Evolutionary conservation across 2,329 filamentous ascomycete species (phyloP).

Genomic region (Chrysosporium queenslandicum): DNA sequence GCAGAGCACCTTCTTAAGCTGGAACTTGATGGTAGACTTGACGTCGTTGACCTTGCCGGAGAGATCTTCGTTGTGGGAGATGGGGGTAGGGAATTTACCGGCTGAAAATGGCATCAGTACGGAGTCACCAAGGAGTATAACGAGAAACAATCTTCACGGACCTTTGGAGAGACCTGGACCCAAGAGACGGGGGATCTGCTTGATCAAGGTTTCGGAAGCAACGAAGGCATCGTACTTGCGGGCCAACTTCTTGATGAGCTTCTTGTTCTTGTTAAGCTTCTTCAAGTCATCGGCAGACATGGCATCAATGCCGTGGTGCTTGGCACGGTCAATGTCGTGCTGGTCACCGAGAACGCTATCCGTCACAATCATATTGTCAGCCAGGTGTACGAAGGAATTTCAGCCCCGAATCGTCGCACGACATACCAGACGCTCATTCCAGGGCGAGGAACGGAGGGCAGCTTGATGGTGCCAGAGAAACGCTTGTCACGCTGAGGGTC

Average conservation of each 20-base stretch:
- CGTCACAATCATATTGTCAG: conserved; percentile 11
- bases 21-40: conserved; percentile 99
- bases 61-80: conserved; percentile 94
- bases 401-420: not conserved
- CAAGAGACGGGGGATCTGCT: conserved; percentile 99
- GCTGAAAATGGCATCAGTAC: too few relatives aligned
- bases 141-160: conserved; percentile 46
- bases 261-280: conserved; percentile 99
- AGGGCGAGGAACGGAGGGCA: conserved; percentile 82
- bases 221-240: conserved; percentile 99
- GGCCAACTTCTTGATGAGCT: conserved; percentile 99
- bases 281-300: conserved; percentile 98
- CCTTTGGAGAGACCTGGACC: conserved; percentile 97
- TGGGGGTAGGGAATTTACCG: conserved; percentile 98
- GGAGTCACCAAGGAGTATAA: too few relatives aligned
- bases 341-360: conserved; percentile 71
- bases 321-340: conserved; percentile 99
- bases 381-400: not conserved
- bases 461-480: conserved; percentile 99
- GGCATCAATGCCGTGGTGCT: conserved; percentile 96
- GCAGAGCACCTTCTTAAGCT: conserved; percentile 99
- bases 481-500: conserved; percentile 99
- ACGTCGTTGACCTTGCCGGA: conserved; percentile 94
- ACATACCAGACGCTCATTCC: conserved; percentile 74
- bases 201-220: conserved; percentile 94